Evolutionary conservation across 2,329 filamentous ascomycete species (phyloP), one percentile per base, ranked within the genome.

Genomic region (Zasmidium cellare): DNA sequence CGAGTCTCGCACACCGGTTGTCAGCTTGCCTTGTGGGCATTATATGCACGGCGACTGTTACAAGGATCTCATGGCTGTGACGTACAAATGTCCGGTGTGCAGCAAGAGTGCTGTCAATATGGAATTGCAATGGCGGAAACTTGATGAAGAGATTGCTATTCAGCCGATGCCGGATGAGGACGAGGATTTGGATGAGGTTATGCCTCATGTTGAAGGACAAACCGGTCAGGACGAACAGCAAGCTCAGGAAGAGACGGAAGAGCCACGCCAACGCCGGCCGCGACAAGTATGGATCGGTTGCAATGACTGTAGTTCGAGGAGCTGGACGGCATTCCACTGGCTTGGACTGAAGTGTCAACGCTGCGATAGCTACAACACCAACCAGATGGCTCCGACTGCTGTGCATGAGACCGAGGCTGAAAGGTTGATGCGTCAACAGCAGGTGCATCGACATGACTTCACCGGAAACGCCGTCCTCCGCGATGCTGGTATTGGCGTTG

Each of bases 81-180:
- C 92, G 5, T 99, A 97, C 78, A 96, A 93, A 70, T 99, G 94
- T 69, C 94, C 93, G 0, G 92, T 97, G 50, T 99, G 94, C 82
- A 96, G 89, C 77, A 96, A 94, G 75, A 96, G 90, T 63, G 88
- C 96, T n/a, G 86, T 91, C 65, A 97, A 97, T 71, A 99, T 99
- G 93, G 93, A 97, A 71, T 85, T 90, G 38, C 90, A 96, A 67
- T 99, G 97, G 78, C 87, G 91, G 50, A 94, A 94, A 66, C 77
- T 97, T 31, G 93, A 97, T 69, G 85, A 92, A 53, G 88, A 91
- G 51, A 96, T 99, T 59, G 84, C 89, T 63, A 83, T 83, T 46
- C 94, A 99, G 71, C 94, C 94, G 1, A 97, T 99, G 92, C 94
- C 94, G 1, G 76, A 77, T 48, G 60, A 73, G 46, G 71, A 72